These are phyloP conservation scores for Orychophragmus violaceus DNA, from an alignment of 345 rosid species.

Conservation along the genomic window DNA sequence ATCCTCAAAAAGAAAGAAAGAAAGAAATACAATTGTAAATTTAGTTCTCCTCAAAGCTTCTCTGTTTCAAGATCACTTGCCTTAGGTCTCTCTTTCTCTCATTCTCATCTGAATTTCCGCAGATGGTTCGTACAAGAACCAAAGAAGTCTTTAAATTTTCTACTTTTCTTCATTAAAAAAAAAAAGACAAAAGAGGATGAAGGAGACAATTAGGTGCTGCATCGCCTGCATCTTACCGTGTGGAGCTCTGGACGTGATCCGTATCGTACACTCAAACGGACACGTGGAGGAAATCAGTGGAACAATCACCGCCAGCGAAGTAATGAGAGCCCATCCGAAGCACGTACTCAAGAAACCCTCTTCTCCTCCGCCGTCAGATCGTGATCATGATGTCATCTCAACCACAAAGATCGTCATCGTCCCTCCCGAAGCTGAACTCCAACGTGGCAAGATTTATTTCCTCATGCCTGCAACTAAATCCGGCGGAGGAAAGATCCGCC, in stretches of 20 bases:
- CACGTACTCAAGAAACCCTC: slow-evolving; percentile 84
- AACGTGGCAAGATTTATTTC: slow-evolving; percentile 91
- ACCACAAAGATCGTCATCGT: slow-evolving; percentile 74
- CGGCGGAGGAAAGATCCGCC: slow-evolving; percentile 30
- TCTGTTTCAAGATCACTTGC: slow-evolving; percentile 13
- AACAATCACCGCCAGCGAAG: slow-evolving; percentile 58
- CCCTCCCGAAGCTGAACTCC: slow-evolving; percentile 89
- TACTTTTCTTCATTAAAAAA: neutral
- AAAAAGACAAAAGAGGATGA: slow-evolving; percentile 38
- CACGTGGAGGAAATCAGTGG: slow-evolving; percentile 93
- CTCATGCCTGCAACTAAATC: slow-evolving; percentile 57
- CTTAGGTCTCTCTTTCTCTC: slow-evolving; percentile 5
- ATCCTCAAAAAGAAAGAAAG: neutral
- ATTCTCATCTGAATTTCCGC: slow-evolving; percentile 10
- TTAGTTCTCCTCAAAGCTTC: slow-evolving; percentile 15
- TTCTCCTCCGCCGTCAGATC: slow-evolving; percentile 40
- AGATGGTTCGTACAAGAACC: slow-evolving; percentile 16
- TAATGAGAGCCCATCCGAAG: slow-evolving; percentile 79
- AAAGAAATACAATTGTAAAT: slow-evolving; percentile 11
- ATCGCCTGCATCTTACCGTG: slow-evolving; percentile 98
- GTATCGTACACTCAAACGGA: slow-evolving; percentile 86
- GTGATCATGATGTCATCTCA: slow-evolving; percentile 41
- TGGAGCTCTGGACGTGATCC: slow-evolving; percentile 88
- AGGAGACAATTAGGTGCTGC: slow-evolving; percentile 80
- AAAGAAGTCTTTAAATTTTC: neutral